Percentiles rank a stretch among this genome's conserved stretches.
Evolutionary conservation across 2,329 filamentous ascomycete species (phyloP).

Genomic region (Hypoxylon rubiginosum): DNA sequence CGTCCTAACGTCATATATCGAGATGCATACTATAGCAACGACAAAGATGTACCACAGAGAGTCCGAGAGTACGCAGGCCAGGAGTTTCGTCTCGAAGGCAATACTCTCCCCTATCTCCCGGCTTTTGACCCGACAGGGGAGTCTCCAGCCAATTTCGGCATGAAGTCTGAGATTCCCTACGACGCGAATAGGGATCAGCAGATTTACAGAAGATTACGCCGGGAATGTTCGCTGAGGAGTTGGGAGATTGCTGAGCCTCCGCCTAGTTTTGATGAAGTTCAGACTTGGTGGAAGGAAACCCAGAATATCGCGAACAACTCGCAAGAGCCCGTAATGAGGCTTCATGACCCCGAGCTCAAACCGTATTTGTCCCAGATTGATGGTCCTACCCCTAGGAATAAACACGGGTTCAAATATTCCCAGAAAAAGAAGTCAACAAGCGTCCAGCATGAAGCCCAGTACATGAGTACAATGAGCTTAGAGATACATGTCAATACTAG

Average conservation of each 20-base stretch:
- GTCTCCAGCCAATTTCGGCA: conserved; percentile 68
- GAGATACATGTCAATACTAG: conserved; percentile 93
- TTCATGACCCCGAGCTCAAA: conserved; percentile 44
- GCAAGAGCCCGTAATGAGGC: conserved; percentile 38
- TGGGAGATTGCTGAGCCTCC: conserved; percentile 85
- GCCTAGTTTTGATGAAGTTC: conserved; percentile 78
- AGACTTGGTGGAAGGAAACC: conserved; percentile 72
- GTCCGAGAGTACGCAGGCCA: conserved; percentile 87
- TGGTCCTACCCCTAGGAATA: conserved; percentile 85
- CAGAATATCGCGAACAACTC: conserved; percentile 41
- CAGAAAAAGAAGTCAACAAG: conserved; percentile 81
- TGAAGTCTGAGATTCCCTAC: conserved; percentile 60
- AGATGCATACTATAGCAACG: conserved; percentile 86
- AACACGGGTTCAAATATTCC: conserved; percentile 86
- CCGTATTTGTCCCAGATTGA: conserved; percentile 84
- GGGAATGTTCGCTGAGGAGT: conserved; percentile 71
- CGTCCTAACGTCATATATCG: conserved; percentile 82
- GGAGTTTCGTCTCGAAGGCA: conserved; percentile 83
- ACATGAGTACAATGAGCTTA: conserved; percentile 97
- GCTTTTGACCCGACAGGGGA: conserved; percentile 77
- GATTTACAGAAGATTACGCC: conserved; percentile 65
- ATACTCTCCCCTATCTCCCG: conserved; percentile 82
- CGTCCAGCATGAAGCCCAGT: conserved; percentile 86
- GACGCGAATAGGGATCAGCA: conserved; percentile 67
- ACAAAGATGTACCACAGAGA: conserved; percentile 83